These are phyloP conservation scores for Cladosporium colombiae DNA, from an alignment of 2,329 filamentous ascomycete species.

Conservation along the genomic window DNA sequence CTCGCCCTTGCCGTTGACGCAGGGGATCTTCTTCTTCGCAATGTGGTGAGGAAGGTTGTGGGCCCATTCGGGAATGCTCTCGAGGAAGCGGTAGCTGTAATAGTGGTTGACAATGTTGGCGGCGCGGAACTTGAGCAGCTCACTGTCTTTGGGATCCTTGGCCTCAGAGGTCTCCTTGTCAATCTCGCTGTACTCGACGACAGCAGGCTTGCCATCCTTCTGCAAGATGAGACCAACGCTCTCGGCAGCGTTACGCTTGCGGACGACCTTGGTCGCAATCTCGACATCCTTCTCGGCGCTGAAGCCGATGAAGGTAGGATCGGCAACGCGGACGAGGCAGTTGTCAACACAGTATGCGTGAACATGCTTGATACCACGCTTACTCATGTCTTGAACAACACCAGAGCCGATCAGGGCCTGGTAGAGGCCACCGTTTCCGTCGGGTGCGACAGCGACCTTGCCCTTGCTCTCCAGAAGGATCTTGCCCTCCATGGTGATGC, in stretches of 20 bases:
- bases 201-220: slow-evolving; percentile 94
- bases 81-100: slow-evolving; percentile 92
- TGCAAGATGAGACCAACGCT: slow-evolving; percentile 90
- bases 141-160: slow-evolving; percentile 75
- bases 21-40: slow-evolving; percentile 97
- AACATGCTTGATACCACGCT: slow-evolving; percentile 88
- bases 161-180: slow-evolving; percentile 86
- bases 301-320: slow-evolving; percentile 94
- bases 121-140: slow-evolving; percentile 89
- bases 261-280: slow-evolving; percentile 98
- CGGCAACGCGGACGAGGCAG: slow-evolving; percentile 97
- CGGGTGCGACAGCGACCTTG: slow-evolving; percentile 89
- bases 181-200: slow-evolving; percentile 98
- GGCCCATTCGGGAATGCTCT: slow-evolving; percentile 83
- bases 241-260: slow-evolving; percentile 95
- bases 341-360: slow-evolving; percentile 99
- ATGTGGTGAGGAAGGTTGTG: slow-evolving; percentile 91
- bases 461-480: slow-evolving; percentile 89
- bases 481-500: slow-evolving; percentile 96
- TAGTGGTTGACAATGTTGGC: slow-evolving; percentile 99
- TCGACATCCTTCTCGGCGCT: slow-evolving; percentile 84
- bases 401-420: slow-evolving; percentile 79
- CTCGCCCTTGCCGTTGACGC: slow-evolving; percentile 72
- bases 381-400: slow-evolving; percentile 83
- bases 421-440: slow-evolving; percentile 97